A percentile compares a stretch with the other conserved stretches of the same genome.
These are phyloP conservation scores for Leccinum brunneo-olivaceum DNA, from an alignment of 1,284 basidiomycete species.

Conservation along the genomic window DNA sequence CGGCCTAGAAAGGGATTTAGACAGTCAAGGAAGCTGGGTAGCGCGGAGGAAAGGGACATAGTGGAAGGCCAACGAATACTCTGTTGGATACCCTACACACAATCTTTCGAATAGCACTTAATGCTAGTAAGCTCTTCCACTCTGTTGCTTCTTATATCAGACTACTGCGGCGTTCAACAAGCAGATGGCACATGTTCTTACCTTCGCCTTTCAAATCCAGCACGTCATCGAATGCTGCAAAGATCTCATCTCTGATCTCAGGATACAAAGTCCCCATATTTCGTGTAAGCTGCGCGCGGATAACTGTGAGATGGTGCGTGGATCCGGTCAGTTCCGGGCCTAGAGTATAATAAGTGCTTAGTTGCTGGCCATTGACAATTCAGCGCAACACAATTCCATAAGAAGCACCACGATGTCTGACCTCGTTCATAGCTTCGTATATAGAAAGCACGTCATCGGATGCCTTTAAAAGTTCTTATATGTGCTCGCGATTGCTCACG, in stretches of 20 bases:
- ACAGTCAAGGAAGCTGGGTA: background rate
- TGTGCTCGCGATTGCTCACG: conserved; percentile 29
- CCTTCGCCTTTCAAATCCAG: conserved; percentile 15
- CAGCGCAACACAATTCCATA: background rate
- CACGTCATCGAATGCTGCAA: conserved; percentile 23
- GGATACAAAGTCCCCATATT: conserved; percentile 23
- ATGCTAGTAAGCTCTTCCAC: conserved; percentile 25
- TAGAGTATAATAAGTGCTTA: conserved; percentile 25
- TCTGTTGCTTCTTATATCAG: conserved; percentile 9
- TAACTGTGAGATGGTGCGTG: conserved; percentile 25
- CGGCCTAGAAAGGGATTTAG: conserved; percentile 29
- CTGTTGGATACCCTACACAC: conserved; percentile 33
- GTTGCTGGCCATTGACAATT: conserved; percentile 6
- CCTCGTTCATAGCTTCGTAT: conserved; percentile 28
- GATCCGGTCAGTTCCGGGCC: conserved; percentile 19
- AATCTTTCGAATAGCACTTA: conserved; percentile 21
- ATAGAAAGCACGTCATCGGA: conserved; percentile 35
- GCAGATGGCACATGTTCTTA: too few relatives aligned
- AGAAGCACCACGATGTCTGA: conserved; percentile 9
- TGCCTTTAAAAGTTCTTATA: conserved; percentile 38
- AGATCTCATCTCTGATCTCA: conserved; percentile 31
- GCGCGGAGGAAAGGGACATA: conserved; percentile 26
- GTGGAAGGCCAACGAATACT: conserved; percentile 35
- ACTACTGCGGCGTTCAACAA: too few relatives aligned
- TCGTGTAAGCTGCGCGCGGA: conserved; percentile 27